A percentile compares a stretch with the other conserved stretches of the same genome.
phyloP scores from a whole-genome alignment of 1,284 basidiomycete species.

The Naganishia sp. region DNA sequence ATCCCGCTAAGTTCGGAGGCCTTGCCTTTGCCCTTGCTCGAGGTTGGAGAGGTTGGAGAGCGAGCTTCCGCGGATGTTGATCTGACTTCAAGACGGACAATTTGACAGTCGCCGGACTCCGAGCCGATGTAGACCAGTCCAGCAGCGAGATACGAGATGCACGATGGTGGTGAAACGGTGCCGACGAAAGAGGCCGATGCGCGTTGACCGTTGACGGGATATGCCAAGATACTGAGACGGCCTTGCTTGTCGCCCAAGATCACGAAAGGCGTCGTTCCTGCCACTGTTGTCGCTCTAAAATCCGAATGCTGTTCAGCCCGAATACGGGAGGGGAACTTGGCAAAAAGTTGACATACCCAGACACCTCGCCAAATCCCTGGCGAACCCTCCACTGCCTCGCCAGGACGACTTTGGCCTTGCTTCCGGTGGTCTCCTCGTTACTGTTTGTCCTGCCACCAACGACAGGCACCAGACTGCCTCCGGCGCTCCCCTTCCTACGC shows the following conservation, averaged over 20 bases:
- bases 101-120: slow-evolving; percentile 75
- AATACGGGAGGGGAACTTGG: not conserved
- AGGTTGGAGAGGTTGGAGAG: slow-evolving; percentile 23
- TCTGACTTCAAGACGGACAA: slow-evolving; percentile 62
- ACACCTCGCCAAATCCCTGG: slow-evolving; percentile 51
- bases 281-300: slow-evolving; percentile 8
- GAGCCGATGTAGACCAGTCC: slow-evolving; percentile 80
- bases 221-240: slow-evolving; percentile 65
- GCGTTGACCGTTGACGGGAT: slow-evolving; percentile 24
- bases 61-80: slow-evolving; percentile 41
- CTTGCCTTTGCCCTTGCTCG: slow-evolving; percentile 43
- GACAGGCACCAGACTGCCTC: slow-evolving; percentile 27
- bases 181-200: slow-evolving; percentile 16
- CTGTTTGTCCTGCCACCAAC: not conserved
- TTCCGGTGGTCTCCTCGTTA: not conserved
- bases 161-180: slow-evolving; percentile 66
- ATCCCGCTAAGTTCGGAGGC: slow-evolving; percentile 37
- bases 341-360: slow-evolving; percentile 44
- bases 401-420: slow-evolving; percentile 9
- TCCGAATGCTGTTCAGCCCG: not conserved
- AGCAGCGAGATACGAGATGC: slow-evolving; percentile 72
- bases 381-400: slow-evolving; percentile 46
- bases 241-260: slow-evolving; percentile 80
- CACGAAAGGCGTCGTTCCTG: slow-evolving; percentile 52
- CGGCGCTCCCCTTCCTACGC: slow-evolving; percentile 30